These are phyloP conservation scores for Kodamaea derodonti DNA, from an alignment of 1,139 yeast genomes.

Conservation along the genomic window DNA sequence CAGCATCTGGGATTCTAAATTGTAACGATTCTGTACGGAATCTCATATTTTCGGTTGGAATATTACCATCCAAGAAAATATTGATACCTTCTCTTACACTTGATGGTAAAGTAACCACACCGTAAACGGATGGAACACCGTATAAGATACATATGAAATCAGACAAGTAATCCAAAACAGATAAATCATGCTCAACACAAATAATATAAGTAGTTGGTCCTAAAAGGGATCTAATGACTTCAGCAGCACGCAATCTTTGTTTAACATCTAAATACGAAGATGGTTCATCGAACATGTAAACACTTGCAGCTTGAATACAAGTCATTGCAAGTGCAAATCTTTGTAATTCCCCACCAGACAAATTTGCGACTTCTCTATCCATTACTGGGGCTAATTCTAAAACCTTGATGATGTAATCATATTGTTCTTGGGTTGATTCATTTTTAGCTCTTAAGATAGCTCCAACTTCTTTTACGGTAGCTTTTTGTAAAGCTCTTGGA, in stretches of 20 bases:
- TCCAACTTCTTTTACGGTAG: slow-evolving; percentile 84
- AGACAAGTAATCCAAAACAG: slow-evolving; percentile 92
- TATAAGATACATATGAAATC: slow-evolving; percentile 94
- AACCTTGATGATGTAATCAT: slow-evolving; percentile 58
- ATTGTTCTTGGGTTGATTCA: slow-evolving; percentile 55
- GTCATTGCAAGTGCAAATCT: slow-evolving; percentile 98
- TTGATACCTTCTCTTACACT: slow-evolving; percentile 98
- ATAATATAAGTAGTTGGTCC: slow-evolving; percentile 77
- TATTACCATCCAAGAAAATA: slow-evolving; percentile 95
- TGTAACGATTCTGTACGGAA: slow-evolving; percentile 94
- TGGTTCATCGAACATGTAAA: slow-evolving; percentile 99
- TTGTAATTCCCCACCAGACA: slow-evolving; percentile 98
- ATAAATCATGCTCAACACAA: slow-evolving; percentile 97
- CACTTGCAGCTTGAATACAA: slow-evolving; percentile 91
- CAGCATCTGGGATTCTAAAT: slow-evolving; percentile 90
- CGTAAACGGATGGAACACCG: slow-evolving; percentile 97
- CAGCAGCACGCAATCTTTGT: slow-evolving; percentile 97
- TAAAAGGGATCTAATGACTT: slow-evolving; percentile 81
- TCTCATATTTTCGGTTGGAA: slow-evolving; percentile 94
- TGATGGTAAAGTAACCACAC: slow-evolving; percentile 94
- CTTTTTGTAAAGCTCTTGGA: slow-evolving; percentile 87
- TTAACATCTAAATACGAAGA: slow-evolving; percentile 97
- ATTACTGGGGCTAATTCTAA: slow-evolving; percentile 73
- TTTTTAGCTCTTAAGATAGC: slow-evolving; percentile 71
- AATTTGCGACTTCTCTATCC: slow-evolving; percentile 79